Percentiles rank a stretch among this genome's conserved stretches.
Conservation (phyloP, 2,329 filamentous ascomycete species). For the Periconia sp. region DNA sequence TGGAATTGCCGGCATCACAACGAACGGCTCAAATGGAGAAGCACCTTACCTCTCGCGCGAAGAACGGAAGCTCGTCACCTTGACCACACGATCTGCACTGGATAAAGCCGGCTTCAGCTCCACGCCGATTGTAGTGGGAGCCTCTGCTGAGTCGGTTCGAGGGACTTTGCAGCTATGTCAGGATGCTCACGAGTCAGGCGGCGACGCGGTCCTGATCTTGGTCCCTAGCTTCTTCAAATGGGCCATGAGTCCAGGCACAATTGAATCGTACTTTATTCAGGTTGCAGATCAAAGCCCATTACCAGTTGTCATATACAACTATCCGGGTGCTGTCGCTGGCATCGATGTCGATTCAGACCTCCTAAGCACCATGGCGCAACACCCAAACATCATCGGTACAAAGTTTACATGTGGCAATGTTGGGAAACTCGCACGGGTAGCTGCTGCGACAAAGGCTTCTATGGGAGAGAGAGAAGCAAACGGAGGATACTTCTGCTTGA, state of each 20-base stretch:
- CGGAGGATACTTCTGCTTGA: background rate
- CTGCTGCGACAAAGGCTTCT: background rate
- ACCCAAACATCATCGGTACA: background rate
- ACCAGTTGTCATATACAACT: background rate
- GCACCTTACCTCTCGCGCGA: background rate
- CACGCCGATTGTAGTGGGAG: background rate
- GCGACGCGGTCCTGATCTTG: background rate
- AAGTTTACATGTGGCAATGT: background rate
- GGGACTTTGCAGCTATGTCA: background rate
- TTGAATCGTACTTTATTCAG: background rate
- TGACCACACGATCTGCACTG: background rate
- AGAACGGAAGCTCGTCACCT: background rate
- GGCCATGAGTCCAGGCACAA: background rate
- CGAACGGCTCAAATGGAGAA: background rate
- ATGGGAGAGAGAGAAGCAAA: background rate
- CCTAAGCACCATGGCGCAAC: background rate
- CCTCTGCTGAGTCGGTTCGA: background rate
- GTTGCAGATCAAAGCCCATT: background rate
- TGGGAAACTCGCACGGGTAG: background rate
- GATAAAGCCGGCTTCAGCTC: background rate
- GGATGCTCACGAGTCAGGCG: background rate
- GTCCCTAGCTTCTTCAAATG: background rate
- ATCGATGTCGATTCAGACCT: background rate
- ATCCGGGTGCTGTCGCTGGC: background rate
- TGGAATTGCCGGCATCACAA: background rate